These are phyloP conservation scores for Podila minutissima DNA, from an alignment of 192 early-diverging fungal species.

Conservation along the genomic window DNA sequence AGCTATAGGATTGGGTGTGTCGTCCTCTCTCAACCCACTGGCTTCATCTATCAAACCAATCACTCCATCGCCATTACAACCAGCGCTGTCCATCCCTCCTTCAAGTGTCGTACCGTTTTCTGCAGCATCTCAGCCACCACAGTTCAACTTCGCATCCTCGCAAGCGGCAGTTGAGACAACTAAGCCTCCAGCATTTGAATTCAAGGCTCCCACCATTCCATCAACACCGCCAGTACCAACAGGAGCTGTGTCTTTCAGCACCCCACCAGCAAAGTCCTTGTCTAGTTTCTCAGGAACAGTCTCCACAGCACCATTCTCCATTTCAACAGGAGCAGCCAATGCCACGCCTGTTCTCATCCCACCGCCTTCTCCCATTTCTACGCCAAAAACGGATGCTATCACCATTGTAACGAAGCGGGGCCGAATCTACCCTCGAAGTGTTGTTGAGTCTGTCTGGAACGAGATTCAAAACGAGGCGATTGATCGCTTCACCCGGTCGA, in stretches of 20 bases:
- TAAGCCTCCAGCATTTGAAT: neutral
- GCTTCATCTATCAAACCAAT: neutral
- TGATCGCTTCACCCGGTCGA: slow-evolving; percentile 18
- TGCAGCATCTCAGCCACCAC: neutral
- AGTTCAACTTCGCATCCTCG: neutral
- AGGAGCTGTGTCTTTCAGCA: neutral
- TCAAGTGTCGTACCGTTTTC: neutral
- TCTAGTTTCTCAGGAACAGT: neutral
- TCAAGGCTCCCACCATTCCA: neutral
- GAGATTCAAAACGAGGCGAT: slow-evolving; percentile 16
- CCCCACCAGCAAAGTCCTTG: neutral
- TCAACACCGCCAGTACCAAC: neutral
- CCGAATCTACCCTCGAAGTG: slow-evolving; percentile 21
- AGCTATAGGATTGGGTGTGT: neutral
- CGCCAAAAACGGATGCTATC: slow-evolving; percentile 19
- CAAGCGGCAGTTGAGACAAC: neutral
- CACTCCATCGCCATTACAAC: neutral
- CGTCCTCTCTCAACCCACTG: slow-evolving; percentile 7
- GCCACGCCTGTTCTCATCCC: neutral
- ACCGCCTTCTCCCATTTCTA: neutral
- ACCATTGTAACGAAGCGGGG: slow-evolving; percentile 27
- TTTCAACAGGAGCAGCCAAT: neutral
- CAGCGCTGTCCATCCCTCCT: neutral
- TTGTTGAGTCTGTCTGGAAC: slow-evolving; percentile 19
- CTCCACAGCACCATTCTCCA: neutral